These are phyloP conservation scores for Pseudozyma tsukubaensis DNA, from an alignment of 1,284 basidiomycete genomes.

Conservation along the genomic window DNA sequence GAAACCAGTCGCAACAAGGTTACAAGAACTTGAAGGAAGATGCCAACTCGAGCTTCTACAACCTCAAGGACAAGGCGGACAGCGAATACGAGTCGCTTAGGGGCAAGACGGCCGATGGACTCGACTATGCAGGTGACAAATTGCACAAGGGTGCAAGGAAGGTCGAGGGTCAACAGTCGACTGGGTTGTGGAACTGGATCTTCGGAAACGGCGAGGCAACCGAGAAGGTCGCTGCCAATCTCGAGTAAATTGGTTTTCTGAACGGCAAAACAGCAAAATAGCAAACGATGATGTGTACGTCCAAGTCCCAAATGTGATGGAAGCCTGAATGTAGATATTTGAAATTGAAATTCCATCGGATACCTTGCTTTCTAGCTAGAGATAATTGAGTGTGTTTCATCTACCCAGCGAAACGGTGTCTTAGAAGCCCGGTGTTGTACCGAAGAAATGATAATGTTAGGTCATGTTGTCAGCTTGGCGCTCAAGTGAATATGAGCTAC, in stretches of 20 bases:
- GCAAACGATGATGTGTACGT: too few species aligned
- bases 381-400: too few species aligned
- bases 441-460: too few species aligned
- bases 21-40: slow-evolving; percentile 48
- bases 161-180: slow-evolving; percentile 39
- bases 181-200: slow-evolving; percentile 51
- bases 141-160: slow-evolving; percentile 40
- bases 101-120: slow-evolving; percentile 36
- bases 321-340: too few species aligned
- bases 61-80: slow-evolving; percentile 39
- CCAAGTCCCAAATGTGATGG: too few species aligned
- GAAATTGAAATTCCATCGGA: too few species aligned
- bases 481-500: too few species aligned
- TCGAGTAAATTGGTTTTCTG: slow-evolving; percentile 19
- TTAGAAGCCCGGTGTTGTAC: too few species aligned
- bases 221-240: slow-evolving; percentile 45
- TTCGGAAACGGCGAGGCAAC: slow-evolving; percentile 43
- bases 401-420: too few species aligned
- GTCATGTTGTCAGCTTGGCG: too few species aligned
- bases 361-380: too few species aligned
- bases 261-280: background rate
- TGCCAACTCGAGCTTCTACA: slow-evolving; percentile 33
- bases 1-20: slow-evolving; percentile 33
- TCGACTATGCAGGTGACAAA: slow-evolving; percentile 48
- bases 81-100: slow-evolving; percentile 35